phyloP scores from a whole-genome alignment of 257 asterid genomes.

The Asclepias syriaca region DNA sequence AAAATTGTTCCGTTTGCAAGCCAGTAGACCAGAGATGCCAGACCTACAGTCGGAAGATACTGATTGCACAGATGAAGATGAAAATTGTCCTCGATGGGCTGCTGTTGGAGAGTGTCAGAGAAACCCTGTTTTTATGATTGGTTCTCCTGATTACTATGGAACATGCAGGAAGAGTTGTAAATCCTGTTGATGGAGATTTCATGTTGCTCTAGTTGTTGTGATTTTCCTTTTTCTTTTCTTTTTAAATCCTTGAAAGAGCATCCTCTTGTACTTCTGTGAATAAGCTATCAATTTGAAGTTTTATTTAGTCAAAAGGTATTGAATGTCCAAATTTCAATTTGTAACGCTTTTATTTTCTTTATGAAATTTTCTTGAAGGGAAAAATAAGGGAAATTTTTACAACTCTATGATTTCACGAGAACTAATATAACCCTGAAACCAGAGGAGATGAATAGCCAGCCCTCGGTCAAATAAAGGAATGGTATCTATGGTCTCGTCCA shows the following conservation, averaged over 20 bases:
- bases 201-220: not conserved
- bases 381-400: not conserved
- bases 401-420: not conserved
- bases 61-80: conserved; percentile 78
- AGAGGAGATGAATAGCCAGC: not conserved
- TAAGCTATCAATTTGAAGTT: not conserved
- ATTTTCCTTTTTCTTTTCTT: not conserved
- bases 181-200: conserved; percentile 34
- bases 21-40: conserved; percentile 17
- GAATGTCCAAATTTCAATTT: not conserved
- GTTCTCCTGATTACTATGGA: conserved; percentile 82
- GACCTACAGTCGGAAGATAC: conserved; percentile 16
- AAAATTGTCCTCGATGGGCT: conserved; percentile 75
- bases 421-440: not conserved
- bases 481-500: not conserved
- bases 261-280: not conserved
- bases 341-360: not conserved
- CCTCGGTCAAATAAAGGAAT: not conserved
- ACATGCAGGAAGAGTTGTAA: conserved; percentile 91
- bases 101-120: conserved; percentile 75
- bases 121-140: conserved; percentile 76
- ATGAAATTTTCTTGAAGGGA: not conserved
- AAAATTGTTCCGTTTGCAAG: conserved; percentile 45
- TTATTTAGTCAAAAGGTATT: not conserved
- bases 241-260: not conserved